Base-by-base conservation (phyloP, 192 early-diverging fungal genomes). In the Backusella westeae region DNA sequence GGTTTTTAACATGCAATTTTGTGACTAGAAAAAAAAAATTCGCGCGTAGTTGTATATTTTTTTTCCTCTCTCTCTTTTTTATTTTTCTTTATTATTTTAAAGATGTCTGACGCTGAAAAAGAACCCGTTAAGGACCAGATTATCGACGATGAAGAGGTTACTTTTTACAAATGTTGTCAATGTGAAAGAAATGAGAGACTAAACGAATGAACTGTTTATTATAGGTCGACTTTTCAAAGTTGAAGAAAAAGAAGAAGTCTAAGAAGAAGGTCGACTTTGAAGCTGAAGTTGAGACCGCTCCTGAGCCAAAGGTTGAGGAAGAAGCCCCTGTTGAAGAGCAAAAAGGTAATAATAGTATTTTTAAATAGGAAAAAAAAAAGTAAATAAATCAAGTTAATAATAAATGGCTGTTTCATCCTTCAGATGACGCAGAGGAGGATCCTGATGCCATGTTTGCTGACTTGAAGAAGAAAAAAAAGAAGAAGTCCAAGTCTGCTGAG, bases 381-480 rank as follows among this genome's bases (percentile, higher is more conserved):
- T 17, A 71, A 71, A 42, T 56, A 21, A 56, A 56, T 21, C 23
- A 26, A 26, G 23, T 3, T 23, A 26, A 23, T 3, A 32, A 32
- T 0, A 8, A 21, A 9, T 59, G 23, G 8, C 26, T 59, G 19
- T 49, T 49, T n/a, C 15, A 49, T 49, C 3, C 32, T 32, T 32
- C 21, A 44, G 73, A 42, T 44, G 81, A 75, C 32, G 83, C 78
- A 35, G 90, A 88, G 56, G 87, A 84, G 34, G 90, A 91, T 73
- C 85, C 87, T 71, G 83, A 86, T 59, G 85, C 88, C 65, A 89
- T 91, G 85, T 94, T 95, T 84, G 92, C 85, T 67, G 92, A 93
- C 75, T 87, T 93, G 85, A 96, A 96, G 79, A 95, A 95, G 89
- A 95, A 95, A 80, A 94, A 94, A 86, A 94, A 94, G 82, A 93